These are phyloP conservation scores for Sapria himalayana DNA, from an alignment of 345 rosid species.

Conservation along the genomic window DNA sequence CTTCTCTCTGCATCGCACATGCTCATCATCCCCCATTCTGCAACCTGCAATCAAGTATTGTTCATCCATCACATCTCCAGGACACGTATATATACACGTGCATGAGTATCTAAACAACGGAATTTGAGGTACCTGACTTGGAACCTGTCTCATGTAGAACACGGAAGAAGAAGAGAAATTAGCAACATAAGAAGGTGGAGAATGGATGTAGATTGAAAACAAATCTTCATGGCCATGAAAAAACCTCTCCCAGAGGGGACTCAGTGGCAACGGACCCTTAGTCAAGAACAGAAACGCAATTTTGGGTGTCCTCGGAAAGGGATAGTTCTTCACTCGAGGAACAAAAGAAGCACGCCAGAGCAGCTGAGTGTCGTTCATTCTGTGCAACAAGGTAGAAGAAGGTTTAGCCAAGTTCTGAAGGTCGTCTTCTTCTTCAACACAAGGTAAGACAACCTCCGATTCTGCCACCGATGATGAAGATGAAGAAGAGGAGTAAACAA, in stretches of 20 bases:
- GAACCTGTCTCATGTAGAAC: slow-evolving; percentile 62
- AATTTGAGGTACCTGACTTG: slow-evolving; percentile 55
- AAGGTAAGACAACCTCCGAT: slow-evolving; percentile 8
- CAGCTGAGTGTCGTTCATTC: slow-evolving; percentile 37
- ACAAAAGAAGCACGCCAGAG: slow-evolving; percentile 72
- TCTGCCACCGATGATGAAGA: no score
- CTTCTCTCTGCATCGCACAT: slow-evolving; percentile 92
- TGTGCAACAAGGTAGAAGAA: slow-evolving; percentile 11
- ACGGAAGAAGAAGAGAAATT: slow-evolving; percentile 33
- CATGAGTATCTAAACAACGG: not conserved
- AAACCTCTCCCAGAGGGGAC: slow-evolving; percentile 85
- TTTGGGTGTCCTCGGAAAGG: slow-evolving; percentile 55
- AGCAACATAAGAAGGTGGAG: slow-evolving; percentile 35
- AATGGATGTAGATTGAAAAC: slow-evolving; percentile 57
- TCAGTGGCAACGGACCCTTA: slow-evolving; percentile 72
- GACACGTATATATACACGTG: no score
- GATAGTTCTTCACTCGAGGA: slow-evolving; percentile 32
- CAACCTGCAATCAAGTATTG: slow-evolving; percentile 28
- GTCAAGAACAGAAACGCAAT: slow-evolving; percentile 89
- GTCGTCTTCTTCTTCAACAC: slow-evolving; percentile 7
- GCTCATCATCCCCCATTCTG: slow-evolving; percentile 84
- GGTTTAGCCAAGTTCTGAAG: slow-evolving; percentile 12
- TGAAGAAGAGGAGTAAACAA: no score
- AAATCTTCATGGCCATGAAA: slow-evolving; percentile 43
- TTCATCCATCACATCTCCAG: no score